Conservation (phyloP, 2,329 filamentous ascomycete genomes). For the Chaetomium sp. region DNA sequence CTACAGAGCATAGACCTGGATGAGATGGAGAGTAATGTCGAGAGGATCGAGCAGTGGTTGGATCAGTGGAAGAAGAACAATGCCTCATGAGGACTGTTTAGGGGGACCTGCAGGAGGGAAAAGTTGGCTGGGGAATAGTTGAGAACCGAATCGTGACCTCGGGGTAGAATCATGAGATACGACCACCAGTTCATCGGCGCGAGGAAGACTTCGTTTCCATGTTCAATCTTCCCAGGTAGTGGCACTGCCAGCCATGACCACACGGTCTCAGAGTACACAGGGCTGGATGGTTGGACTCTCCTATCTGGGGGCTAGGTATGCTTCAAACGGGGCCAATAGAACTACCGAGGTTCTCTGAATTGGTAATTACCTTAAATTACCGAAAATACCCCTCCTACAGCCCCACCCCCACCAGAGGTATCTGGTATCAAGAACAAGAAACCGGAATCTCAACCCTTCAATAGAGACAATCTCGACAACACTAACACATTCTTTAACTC, state of each 20-base stretch:
- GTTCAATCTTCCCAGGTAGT: neutral
- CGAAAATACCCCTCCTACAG: conserved; percentile 13
- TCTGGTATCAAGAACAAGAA: neutral
- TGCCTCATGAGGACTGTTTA: conserved; percentile 8
- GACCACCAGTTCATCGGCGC: neutral
- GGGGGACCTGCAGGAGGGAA: neutral
- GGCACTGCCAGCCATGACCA: neutral
- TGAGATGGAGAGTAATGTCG: conserved; percentile 87
- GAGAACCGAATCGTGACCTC: neutral
- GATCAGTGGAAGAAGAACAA: conserved; percentile 74
- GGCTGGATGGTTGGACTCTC: neutral
- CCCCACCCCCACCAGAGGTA: conserved; percentile 9
- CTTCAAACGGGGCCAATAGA: conserved; percentile 16
- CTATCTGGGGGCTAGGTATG: conserved; percentile 6
- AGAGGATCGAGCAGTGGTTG: conserved; percentile 80
- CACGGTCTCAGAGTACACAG: neutral
- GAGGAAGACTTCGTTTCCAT: neutral
- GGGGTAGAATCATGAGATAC: conserved; percentile 2
- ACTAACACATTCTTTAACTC: neutral
- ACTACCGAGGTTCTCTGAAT: neutral
- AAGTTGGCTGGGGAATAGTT: neutral
- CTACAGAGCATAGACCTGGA: conserved; percentile 78
- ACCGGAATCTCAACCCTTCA: neutral
- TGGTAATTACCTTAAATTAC: neutral
- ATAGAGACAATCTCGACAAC: conserved; percentile 3